Conservation (phyloP, 2,329 filamentous ascomycete genomes). For the Aspergillus candidus region DNA sequence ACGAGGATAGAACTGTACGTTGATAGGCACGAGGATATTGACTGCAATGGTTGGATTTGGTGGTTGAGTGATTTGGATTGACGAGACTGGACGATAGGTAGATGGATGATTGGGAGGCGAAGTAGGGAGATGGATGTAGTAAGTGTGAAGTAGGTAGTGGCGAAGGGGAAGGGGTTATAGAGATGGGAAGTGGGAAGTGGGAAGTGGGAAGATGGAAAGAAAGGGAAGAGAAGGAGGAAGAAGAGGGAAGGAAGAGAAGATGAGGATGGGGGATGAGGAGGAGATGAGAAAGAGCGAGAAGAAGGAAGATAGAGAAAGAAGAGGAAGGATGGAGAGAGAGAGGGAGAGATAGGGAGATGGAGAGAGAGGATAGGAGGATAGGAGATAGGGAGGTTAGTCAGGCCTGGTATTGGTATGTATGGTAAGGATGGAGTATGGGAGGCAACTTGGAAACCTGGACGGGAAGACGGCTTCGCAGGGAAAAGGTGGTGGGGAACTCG, state of each 20-base stretch:
- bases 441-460: background rate
- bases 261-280: conserved; percentile 9
- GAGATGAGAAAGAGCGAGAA: conserved; percentile 10
- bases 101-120: conserved; percentile 3
- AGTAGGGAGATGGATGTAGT: background rate
- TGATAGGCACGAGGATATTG: too few relatives aligned
- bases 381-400: conserved; percentile 11
- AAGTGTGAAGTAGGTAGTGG: conserved; percentile 4
- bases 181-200: conserved; percentile 11
- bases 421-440: conserved; percentile 12
- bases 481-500: too few relatives aligned
- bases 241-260: conserved; percentile 4
- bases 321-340: conserved; percentile 16
- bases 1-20: too few relatives aligned
- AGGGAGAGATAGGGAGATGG: conserved; percentile 16
- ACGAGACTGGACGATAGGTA: too few relatives aligned
- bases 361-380: conserved; percentile 13
- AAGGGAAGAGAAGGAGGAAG: conserved; percentile 4
- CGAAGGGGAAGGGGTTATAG: conserved; percentile 6
- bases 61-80: too few relatives aligned
- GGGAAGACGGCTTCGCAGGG: too few relatives aligned
- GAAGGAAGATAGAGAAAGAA: conserved; percentile 10
- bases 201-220: conserved; percentile 15
- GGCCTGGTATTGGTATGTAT: conserved; percentile 1
- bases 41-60: too few relatives aligned